These are phyloP conservation scores for Planoprotostelium fungivorum DNA, from an alignment of 78 protist species.

Conservation along the genomic window DNA sequence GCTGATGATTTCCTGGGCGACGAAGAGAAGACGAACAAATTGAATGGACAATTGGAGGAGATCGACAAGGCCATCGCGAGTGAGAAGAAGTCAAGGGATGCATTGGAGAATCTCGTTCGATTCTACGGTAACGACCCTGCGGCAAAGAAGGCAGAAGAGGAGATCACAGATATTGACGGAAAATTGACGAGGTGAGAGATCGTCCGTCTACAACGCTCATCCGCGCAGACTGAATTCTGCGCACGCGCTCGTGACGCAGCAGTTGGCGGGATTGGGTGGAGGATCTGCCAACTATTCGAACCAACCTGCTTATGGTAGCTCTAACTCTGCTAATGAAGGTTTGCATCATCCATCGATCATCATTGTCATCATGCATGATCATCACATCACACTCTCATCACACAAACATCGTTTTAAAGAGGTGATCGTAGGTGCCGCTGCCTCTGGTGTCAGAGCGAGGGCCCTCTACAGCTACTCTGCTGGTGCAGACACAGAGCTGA, in stretches of 20 bases:
- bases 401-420: no score
- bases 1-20: conserved; percentile 15
- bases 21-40: conserved; percentile 28
- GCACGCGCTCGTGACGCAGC: conserved; percentile 18
- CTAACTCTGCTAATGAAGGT: no score
- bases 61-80: conserved; percentile 17
- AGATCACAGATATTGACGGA: conserved; percentile 43
- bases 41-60: conserved; percentile 38
- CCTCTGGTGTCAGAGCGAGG: conserved; percentile 9
- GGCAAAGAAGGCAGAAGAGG: conserved; percentile 57
- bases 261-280: conserved; percentile 35
- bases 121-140: conserved; percentile 58
- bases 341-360: no score
- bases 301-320: no score
- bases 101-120: conserved; percentile 43
- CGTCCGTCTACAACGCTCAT: no score
- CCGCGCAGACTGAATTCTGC: background rate
- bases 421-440: background rate
- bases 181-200: conserved; percentile 18
- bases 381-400: no score
- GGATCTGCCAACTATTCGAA: conserved; percentile 1
- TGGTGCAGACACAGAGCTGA: conserved; percentile 35
- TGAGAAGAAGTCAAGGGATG: conserved; percentile 40
- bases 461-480: conserved; percentile 54
- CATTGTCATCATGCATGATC: no score